Evolutionary conservation across 176 grass and related monocot genomes (phyloP).

Genomic region (Secale cereale): DNA sequence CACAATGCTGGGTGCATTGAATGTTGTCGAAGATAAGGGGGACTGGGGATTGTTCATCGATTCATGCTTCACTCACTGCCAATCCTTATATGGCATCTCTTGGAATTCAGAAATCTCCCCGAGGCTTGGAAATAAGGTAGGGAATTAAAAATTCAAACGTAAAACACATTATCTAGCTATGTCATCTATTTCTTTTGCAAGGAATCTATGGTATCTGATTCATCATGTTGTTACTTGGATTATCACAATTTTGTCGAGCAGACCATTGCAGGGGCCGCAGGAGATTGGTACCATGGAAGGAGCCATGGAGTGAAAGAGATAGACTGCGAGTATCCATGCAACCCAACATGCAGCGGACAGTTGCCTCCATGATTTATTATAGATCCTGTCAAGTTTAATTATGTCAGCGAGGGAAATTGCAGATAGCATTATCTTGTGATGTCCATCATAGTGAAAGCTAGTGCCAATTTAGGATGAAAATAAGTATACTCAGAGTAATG

Average conservation of each 20-base stretch:
- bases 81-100: conserved; percentile 32
- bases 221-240: background rate
- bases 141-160: background rate
- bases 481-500: too few relatives aligned
- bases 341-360: background rate
- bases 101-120: conserved; percentile 45
- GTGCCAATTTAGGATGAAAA: too few relatives aligned
- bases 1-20: conserved; percentile 38
- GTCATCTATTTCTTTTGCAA: too few relatives aligned
- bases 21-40: conserved; percentile 22
- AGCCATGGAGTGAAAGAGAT: background rate
- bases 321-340: background rate
- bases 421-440: too few relatives aligned
- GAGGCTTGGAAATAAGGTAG: conserved; percentile 38
- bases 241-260: background rate
- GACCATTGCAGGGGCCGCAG: background rate
- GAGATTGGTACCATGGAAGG: background rate
- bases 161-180: background rate
- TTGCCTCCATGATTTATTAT: background rate
- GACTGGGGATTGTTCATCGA: conserved; percentile 63
- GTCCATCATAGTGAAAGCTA: too few relatives aligned
- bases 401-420: too few relatives aligned
- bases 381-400: too few relatives aligned
- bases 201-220: too few relatives aligned
- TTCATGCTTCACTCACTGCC: conserved; percentile 75